A percentile compares a stretch with the other conserved stretches of the same genome.
phyloP scores from a whole-genome alignment of 2,329 filamentous ascomycete genomes.

The Parascedosporium putredinis region DNA sequence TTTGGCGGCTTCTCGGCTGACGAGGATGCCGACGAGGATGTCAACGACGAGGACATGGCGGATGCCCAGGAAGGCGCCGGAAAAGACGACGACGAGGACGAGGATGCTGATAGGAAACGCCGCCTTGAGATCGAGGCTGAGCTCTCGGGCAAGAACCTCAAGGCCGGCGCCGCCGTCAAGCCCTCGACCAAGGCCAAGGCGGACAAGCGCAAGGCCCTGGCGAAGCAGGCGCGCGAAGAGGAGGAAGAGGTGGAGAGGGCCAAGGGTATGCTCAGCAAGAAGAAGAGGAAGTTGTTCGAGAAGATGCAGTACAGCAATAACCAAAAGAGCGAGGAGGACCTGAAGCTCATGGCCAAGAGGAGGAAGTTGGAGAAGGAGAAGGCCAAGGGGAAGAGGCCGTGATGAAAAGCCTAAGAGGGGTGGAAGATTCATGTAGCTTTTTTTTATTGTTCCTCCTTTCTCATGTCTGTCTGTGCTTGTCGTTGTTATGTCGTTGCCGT shows the following conservation, averaged over 20 bases:
- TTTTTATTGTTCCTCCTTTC: neutral
- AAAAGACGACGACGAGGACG: constrained; percentile 27
- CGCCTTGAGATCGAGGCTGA: constrained; percentile 92
- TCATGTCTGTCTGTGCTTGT: too few relatives aligned
- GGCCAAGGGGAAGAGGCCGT: constrained; percentile 29
- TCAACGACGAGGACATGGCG: constrained; percentile 40
- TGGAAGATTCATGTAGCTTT: neutral
- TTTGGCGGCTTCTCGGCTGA: constrained; percentile 32
- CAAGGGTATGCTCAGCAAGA: constrained; percentile 97
- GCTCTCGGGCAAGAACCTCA: constrained; percentile 57
- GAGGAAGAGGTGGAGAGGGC: constrained; percentile 82
- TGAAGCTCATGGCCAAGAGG: constrained; percentile 78
- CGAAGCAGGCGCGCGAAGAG: constrained; percentile 62
- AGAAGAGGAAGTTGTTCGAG: constrained; percentile 95
- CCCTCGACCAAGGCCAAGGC: constrained; percentile 50
- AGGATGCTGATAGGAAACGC: constrained; percentile 45
- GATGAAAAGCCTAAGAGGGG: neutral
- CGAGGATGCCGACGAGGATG: constrained; percentile 36
- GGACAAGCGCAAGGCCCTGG: constrained; percentile 58
- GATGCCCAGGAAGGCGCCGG: too few relatives aligned
- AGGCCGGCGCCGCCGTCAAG: constrained; percentile 34
- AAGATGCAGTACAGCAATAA: constrained; percentile 96
- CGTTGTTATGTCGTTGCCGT: too few relatives aligned
- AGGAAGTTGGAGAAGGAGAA: constrained; percentile 71
- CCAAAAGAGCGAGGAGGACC: constrained; percentile 83